Base-by-base conservation (phyloP, 495 filamentous ascomycete species). In the Durotheca rogersii region DNA sequence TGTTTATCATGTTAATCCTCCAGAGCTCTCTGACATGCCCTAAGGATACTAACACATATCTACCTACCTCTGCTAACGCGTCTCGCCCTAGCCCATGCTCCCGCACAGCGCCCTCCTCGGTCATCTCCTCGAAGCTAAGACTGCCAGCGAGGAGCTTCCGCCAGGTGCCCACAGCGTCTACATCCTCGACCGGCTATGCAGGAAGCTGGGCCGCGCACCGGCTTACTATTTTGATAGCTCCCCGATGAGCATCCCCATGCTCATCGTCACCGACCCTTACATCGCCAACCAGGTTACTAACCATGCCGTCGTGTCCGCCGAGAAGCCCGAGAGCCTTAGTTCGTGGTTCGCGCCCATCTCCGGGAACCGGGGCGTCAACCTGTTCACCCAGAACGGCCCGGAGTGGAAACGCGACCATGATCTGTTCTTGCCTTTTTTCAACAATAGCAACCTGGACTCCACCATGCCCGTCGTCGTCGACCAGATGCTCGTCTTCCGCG, bases 351-450 rank as follows among this genome's bases (percentile, higher is more conserved):
- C 46, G 2, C 58, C 61, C 15, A 64, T 64, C 7, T 61, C 61
- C 0, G 61, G 61, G 19, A 56, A 53, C n/a, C 43, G 47, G 6
- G 61, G 61, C 2, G 17, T 56, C n/a, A 64, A 61, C 25, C 58
- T 64, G 11, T 64, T 64, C 36, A 61, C 61, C 1, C 57, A 64
- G 30, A 64, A 64, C 40, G 69, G 68, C 7, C 51, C 47, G 11
- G 53, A 69, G 38, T 75, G 72, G 72, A 72, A 62, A 55, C 39
- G 36, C 2, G 49, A 65, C n/a, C 68, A 70, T 33, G 62, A 67
- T 30, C 42, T 63, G 2, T 74, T 74, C 46, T 66, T 69, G 12
- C 65, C 70, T 0, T 72, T 70, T 17, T 74, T 75, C 33, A 58
- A 65, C 4, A 64, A 60, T 7, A 53, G 47, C 21, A 67, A 75